These are phyloP conservation scores for Hypomyces perniciosus DNA, from an alignment of 2,329 filamentous ascomycete genomes.

Conservation along the genomic window DNA sequence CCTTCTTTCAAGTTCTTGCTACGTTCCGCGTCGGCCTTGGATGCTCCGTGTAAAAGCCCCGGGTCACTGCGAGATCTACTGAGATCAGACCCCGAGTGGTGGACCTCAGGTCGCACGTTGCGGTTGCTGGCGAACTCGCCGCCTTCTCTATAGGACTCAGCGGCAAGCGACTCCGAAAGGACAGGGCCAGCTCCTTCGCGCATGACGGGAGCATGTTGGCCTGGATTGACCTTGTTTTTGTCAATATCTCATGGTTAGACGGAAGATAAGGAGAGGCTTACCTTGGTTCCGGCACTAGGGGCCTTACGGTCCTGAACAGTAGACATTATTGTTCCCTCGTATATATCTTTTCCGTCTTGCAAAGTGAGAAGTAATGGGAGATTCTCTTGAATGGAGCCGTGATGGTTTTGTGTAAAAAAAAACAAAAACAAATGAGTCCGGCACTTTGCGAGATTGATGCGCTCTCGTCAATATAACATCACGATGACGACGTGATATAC, in stretches of 20 bases:
- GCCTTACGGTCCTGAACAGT: conserved; percentile 11
- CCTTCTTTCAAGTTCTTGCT: conserved; percentile 38
- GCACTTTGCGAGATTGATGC: too few species aligned
- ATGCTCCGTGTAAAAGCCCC: too few species aligned
- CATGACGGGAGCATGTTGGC: conserved; percentile 42
- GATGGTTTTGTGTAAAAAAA: not conserved
- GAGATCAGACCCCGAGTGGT: conserved; percentile 15
- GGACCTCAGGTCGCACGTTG: conserved; percentile 30
- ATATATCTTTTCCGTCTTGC: not conserved
- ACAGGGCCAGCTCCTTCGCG: conserved; percentile 60
- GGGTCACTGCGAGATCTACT: conserved; percentile 24
- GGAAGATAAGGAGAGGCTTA: not conserved
- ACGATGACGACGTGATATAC: not conserved
- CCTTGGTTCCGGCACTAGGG: conserved; percentile 16
- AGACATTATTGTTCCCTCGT: conserved; percentile 1
- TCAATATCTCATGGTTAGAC: not conserved
- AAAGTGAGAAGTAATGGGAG: not conserved
- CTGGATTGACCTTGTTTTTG: conserved; percentile 38
- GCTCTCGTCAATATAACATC: conserved; percentile 5
- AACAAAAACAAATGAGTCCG: too few species aligned
- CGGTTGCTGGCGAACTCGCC: conserved; percentile 59
- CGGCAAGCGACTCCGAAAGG: conserved; percentile 65
- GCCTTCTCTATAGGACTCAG: conserved; percentile 57
- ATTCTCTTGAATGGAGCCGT: not conserved
- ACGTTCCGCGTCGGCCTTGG: not conserved